phyloP scores from a whole-genome alignment of 352 stramenopile genomes.

The Globisporangium radiosum region DNA sequence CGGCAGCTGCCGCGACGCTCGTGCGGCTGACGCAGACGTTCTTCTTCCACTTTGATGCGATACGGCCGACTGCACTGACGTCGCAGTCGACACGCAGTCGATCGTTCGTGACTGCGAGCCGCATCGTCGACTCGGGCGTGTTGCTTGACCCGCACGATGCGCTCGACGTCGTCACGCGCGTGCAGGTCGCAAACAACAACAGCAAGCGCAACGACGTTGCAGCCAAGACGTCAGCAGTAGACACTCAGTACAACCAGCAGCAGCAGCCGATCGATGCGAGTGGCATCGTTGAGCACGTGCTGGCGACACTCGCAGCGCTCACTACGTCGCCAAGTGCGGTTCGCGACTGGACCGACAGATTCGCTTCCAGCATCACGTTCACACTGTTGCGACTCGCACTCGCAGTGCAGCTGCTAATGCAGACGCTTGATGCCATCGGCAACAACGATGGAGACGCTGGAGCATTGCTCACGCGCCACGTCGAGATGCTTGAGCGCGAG shows the following conservation, averaged over 20 bases:
- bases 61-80: neutral
- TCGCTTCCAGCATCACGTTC: conserved; percentile 19
- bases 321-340: neutral
- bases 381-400: conserved; percentile 14
- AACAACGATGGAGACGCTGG: neutral
- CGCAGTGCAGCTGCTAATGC: conserved; percentile 14
- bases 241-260: neutral
- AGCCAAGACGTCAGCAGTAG: neutral
- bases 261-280: neutral
- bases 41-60: conserved; percentile 37
- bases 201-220: neutral
- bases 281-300: neutral
- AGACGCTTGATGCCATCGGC: neutral
- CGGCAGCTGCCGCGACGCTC: neutral
- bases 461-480: neutral
- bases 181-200: neutral
- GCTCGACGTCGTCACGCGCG: conserved; percentile 15
- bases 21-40: conserved; percentile 19
- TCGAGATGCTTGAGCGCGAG: conserved; percentile 2
- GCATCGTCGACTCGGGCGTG: conserved; percentile 18
- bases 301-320: neutral
- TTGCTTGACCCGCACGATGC: conserved; percentile 20
- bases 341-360: conserved; percentile 8
- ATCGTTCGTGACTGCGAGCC: conserved; percentile 26
- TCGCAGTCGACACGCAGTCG: conserved; percentile 8